Percentiles rank a stretch among this genome's conserved stretches.
Evolutionary conservation across 495 filamentous ascomycete species (phyloP).

Genomic region (Evansstolkia leycettana): DNA sequence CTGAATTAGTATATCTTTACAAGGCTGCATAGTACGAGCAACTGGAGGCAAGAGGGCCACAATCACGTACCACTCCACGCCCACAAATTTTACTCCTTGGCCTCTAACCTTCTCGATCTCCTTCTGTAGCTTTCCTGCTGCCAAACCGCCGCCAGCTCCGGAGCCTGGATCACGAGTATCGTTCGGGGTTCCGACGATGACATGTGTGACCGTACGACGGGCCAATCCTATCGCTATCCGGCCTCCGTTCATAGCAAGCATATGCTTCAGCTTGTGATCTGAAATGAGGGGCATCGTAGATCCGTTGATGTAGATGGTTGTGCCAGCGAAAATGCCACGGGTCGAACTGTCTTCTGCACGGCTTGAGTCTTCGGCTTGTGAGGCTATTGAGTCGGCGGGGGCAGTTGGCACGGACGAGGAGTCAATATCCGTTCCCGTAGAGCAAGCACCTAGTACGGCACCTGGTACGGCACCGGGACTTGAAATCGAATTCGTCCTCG

Average conservation of each 20-base stretch:
- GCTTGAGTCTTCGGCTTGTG: not conserved
- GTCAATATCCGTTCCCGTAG: too few species aligned
- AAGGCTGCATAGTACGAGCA: too few species aligned
- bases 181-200: conserved; percentile 61
- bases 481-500: too few species aligned
- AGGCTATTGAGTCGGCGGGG: not conserved
- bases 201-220: conserved; percentile 68
- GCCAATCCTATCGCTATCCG: conserved; percentile 53
- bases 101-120: conserved; percentile 53
- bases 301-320: conserved; percentile 79
- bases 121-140: conserved; percentile 70
- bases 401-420: too few species aligned
- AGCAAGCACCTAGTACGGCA: too few species aligned
- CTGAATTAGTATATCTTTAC: not conserved
- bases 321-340: conserved; percentile 49
- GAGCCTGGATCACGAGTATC: conserved; percentile 13
- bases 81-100: conserved; percentile 64
- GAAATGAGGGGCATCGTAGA: conserved; percentile 69
- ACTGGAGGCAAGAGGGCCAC: conserved; percentile 5
- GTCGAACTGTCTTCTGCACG: conserved; percentile 8
- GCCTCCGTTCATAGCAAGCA: conserved; percentile 64
- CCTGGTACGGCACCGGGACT: too few species aligned
- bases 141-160: conserved; percentile 66
- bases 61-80: conserved; percentile 61
- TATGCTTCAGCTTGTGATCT: conserved; percentile 74